These are phyloP conservation scores for Gnaphalium uliginosum DNA, from an alignment of 129 eudicot genomes.

Conservation along the genomic window DNA sequence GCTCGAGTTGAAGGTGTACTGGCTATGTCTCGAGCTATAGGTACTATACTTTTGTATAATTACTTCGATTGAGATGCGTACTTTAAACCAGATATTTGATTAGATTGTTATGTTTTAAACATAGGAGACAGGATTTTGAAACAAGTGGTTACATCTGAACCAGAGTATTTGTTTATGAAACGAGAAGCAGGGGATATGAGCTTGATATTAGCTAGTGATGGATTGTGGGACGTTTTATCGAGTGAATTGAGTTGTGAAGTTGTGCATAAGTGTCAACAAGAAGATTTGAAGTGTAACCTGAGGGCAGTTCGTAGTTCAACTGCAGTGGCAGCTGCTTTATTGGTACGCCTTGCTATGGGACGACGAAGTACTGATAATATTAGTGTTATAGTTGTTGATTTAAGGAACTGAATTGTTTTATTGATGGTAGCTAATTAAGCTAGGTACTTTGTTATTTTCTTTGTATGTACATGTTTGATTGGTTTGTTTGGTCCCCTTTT, in stretches of 20 bases:
- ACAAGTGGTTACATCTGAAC: constrained; percentile 47
- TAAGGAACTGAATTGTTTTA: constrained; percentile 26
- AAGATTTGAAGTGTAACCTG: constrained; percentile 11
- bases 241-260: constrained; percentile 42
- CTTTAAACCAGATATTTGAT: neutral
- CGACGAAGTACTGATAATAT: constrained; percentile 51
- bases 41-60: constrained; percentile 7
- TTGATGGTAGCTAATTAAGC: neutral
- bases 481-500: neutral
- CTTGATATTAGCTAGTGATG: constrained; percentile 54
- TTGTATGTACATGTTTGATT: constrained; percentile 12
- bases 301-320: constrained; percentile 18
- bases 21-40: constrained; percentile 69
- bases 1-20: constrained; percentile 62
- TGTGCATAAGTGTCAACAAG: constrained; percentile 37
- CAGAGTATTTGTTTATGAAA: constrained; percentile 43
- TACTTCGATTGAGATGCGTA: neutral
- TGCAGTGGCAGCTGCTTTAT: constrained; percentile 37
- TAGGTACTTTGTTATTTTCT: constrained; percentile 9
- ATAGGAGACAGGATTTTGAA: constrained; percentile 49
- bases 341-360: constrained; percentile 55
- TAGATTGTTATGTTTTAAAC: neutral
- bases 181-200: constrained; percentile 42
- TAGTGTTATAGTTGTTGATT: constrained; percentile 53
- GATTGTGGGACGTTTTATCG: constrained; percentile 58